Evolutionary conservation across 805 yeast genomes (phyloP).

Genomic region (Nakazawaea pomicola): DNA sequence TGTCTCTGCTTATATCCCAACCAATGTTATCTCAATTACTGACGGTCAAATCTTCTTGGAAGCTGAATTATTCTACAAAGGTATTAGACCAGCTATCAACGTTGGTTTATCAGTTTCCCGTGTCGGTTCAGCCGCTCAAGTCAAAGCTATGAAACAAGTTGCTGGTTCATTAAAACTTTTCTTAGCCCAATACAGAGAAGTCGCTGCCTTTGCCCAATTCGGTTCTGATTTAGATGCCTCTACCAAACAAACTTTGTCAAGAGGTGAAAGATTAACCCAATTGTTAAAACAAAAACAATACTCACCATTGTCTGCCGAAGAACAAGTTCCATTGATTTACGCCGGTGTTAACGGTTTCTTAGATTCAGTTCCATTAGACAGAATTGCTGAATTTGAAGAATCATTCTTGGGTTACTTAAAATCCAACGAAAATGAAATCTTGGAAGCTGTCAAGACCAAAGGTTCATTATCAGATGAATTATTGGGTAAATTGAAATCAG

Average conservation of each 20-base stretch:
- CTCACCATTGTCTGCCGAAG: conserved; percentile 96
- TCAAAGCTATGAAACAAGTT: conserved; percentile 99
- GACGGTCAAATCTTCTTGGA: conserved; percentile 98
- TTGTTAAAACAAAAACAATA: conserved; percentile 97
- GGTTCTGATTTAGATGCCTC: conserved; percentile 99
- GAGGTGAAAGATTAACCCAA: conserved; percentile 99
- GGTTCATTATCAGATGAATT: conserved; percentile 90
- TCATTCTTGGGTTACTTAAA: conserved; percentile 89
- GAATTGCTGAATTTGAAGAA: conserved; percentile 87
- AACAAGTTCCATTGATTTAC: conserved; percentile 96
- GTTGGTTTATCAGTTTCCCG: conserved; percentile 99
- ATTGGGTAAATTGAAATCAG: conserved; percentile 82
- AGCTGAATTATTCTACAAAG: conserved; percentile 99
- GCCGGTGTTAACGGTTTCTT: conserved; percentile 99
- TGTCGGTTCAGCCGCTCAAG: conserved; percentile 99
- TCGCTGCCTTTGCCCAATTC: conserved; percentile 99
- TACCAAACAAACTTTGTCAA: conserved; percentile 95
- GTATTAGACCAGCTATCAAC: conserved; percentile 99
- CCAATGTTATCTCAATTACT: conserved; percentile 95
- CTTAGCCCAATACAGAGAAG: conserved; percentile 99
- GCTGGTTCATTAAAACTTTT: conserved; percentile 99
- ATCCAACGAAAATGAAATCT: conserved; percentile 81
- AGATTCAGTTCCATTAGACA: conserved; percentile 78
- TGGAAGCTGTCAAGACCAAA: conserved; percentile 76
- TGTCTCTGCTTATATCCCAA: conserved; percentile 96